Evolutionary conservation across 176 grass and related monocot species (phyloP).

Genomic region (Calamus simplicifolius): DNA sequence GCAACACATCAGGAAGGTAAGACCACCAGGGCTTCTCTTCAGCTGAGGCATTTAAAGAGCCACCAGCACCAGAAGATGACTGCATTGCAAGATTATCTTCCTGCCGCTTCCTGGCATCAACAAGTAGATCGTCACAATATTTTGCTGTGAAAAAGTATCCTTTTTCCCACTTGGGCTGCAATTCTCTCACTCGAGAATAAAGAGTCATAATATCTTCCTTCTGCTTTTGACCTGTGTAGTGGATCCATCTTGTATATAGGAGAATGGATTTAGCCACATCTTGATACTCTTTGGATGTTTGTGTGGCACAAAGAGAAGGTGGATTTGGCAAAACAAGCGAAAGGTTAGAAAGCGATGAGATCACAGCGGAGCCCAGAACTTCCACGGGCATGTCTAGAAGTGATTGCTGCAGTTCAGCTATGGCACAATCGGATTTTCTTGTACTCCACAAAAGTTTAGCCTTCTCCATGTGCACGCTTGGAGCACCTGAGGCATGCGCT

Average conservation of each 20-base stretch:
- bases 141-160: constrained; percentile 96
- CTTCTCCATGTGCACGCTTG: constrained; percentile 86
- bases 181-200: constrained; percentile 73
- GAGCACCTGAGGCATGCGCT: constrained; percentile 75
- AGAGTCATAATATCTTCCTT: constrained; percentile 67
- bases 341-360: constrained; percentile 76
- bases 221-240: constrained; percentile 87
- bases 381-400: constrained; percentile 79
- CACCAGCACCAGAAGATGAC: constrained; percentile 28
- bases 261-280: constrained; percentile 91
- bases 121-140: constrained; percentile 86
- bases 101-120: constrained; percentile 90
- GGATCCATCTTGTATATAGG: constrained; percentile 98
- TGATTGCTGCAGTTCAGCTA: constrained; percentile 91
- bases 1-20: constrained; percentile 42
- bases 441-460: constrained; percentile 89
- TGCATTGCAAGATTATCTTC: constrained; percentile 42
- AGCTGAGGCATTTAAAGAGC: constrained; percentile 32
- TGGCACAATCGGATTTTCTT: constrained; percentile 82
- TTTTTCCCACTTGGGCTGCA: constrained; percentile 93
- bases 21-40: constrained; percentile 84
- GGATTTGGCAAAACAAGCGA: constrained; percentile 84
- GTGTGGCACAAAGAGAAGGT: constrained; percentile 45
- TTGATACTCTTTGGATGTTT: constrained; percentile 65
- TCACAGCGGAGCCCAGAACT: constrained; percentile 43